Conservation (phyloP, 345 rosid genomes). For the Moricandia arvensis region DNA sequence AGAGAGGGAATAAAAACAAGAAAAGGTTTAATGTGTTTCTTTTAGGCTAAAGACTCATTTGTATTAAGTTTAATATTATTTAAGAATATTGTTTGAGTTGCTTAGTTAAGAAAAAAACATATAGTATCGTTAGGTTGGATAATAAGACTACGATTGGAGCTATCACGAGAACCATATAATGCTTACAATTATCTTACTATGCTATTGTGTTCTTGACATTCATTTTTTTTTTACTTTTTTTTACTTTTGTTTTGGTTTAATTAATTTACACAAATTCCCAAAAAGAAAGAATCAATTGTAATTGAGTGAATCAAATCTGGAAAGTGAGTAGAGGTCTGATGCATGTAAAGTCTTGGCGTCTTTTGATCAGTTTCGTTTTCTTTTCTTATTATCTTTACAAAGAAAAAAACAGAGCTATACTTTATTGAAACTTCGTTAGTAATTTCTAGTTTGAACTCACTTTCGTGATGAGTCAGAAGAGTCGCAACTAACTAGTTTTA, state of each 20-base stretch:
- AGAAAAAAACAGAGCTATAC: not conserved
- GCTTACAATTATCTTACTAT: not conserved
- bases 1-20: not conserved
- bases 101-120: not conserved
- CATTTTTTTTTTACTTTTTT: not conserved
- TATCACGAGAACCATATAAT: constrained; percentile 20
- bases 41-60: not conserved
- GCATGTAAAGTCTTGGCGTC: constrained; percentile 7
- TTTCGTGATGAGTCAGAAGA: constrained; percentile 13
- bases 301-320: constrained; percentile 1
- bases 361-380: not conserved
- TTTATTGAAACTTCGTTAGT: constrained; percentile 26
- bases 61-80: not conserved
- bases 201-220: not conserved
- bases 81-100: not conserved
- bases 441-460: constrained; percentile 22
- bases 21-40: not conserved
- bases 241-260: not conserved
- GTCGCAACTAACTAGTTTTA: constrained; percentile 13
- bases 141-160: constrained; percentile 29
- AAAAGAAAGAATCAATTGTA: not conserved
- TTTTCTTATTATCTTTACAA: not conserved
- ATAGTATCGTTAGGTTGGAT: constrained; percentile 20
- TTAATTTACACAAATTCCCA: constrained; percentile 3
- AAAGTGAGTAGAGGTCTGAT: constrained; percentile 3